These are phyloP conservation scores for Gossypium davidsonii DNA, from an alignment of 441 rosid genomes.

Conservation along the genomic window DNA sequence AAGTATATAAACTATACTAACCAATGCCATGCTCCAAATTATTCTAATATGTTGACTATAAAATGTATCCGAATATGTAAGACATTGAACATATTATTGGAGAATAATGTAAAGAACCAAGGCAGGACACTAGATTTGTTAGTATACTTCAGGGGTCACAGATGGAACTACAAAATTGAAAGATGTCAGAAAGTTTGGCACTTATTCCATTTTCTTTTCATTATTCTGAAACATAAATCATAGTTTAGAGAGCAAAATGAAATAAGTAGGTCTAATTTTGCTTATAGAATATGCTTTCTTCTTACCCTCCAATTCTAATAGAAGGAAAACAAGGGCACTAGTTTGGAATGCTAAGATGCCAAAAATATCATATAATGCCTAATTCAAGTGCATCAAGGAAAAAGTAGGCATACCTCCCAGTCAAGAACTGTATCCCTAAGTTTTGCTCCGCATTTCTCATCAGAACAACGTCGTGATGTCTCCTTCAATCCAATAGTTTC, in stretches of 20 bases:
- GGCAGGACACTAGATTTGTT: background rate
- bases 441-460: slow-evolving; percentile 63
- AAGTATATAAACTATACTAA: background rate
- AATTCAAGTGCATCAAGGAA: background rate
- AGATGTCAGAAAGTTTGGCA: background rate
- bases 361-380: background rate
- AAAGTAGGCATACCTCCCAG: slow-evolving; percentile 70
- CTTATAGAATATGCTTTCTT: background rate
- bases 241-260: background rate
- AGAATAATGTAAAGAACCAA: background rate
- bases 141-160: background rate
- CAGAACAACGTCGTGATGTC: slow-evolving; percentile 74
- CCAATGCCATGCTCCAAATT: background rate
- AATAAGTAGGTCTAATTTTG: background rate
- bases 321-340: background rate
- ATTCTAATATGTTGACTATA: background rate
- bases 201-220: background rate
- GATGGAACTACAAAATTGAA: background rate
- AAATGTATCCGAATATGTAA: background rate
- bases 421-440: slow-evolving; percentile 91
- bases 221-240: background rate
- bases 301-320: background rate
- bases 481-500: slow-evolving; percentile 93
- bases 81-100: background rate
- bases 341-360: background rate